Evolutionary conservation across 345 rosid species (phyloP).

Genomic region (Rhodomyrtus tomentosa): DNA sequence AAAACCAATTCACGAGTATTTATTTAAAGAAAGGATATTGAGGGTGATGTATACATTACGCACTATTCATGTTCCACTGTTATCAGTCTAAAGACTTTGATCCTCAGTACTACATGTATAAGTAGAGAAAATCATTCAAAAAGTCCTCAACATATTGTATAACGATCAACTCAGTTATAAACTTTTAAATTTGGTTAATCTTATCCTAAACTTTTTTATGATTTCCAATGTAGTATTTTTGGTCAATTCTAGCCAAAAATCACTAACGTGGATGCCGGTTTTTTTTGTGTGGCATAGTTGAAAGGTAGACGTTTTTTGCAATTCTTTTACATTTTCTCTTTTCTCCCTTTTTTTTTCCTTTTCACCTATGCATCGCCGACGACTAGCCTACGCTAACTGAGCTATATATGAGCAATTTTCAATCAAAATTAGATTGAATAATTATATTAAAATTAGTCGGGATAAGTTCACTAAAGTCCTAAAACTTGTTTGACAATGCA

Average conservation of each 20-base stretch:
- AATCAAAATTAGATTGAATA: no score
- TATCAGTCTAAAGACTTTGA: neutral
- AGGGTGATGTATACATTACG: neutral
- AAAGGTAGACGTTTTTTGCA: neutral
- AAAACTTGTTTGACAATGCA: no score
- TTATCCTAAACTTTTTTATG: neutral
- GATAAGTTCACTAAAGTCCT: no score
- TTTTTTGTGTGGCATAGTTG: rapidly evolving
- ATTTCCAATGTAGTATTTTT: neutral
- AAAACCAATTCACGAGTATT: neutral
- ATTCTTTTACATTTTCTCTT: neutral
- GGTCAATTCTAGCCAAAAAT: neutral
- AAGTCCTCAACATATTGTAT: neutral
- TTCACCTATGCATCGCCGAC: neutral
- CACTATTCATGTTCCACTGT: neutral
- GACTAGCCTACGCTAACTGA: rapidly evolving
- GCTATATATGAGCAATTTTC: neutral
- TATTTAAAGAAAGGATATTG: neutral
- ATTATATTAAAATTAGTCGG: neutral
- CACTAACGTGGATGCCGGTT: neutral
- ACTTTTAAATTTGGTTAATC: neutral
- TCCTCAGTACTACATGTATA: neutral
- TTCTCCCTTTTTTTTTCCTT: neutral
- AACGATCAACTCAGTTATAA: no score
- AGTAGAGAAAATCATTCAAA: neutral